Base-by-base conservation (phyloP, 1,284 basidiomycete genomes). In the Polyporus tsugae region DNA sequence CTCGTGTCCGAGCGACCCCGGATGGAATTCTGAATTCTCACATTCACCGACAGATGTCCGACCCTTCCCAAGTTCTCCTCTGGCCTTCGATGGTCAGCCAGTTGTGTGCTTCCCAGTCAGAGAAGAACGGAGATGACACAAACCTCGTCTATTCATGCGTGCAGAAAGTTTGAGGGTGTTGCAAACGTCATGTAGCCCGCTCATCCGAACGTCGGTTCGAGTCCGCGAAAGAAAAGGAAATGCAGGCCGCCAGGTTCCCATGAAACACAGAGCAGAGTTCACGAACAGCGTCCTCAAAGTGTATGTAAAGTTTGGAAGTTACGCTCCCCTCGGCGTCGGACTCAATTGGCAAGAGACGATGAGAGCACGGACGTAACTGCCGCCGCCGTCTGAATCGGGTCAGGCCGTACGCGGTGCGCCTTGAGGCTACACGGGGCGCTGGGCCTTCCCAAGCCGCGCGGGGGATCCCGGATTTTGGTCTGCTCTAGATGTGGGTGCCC, bases 401-500 rank as follows among this genome's bases (percentile, higher is more conserved):
- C 59, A 13, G 57, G 58, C 36, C 35, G 36, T n/a, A 29, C 59
- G n/a, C 36, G 62, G 52, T 36, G 52, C 52, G 25, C n/a, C 36
- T 39, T 53, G 49, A 35, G 35, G 52, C 55, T 33, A 15, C 35
- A 42, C 62, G 62, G 62, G 62, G 62, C 62, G 62, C 60, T 57
- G 62, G 52, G 29, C 38, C 22, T 41, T 39, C 49, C 35, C 39
- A 49, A 58, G 55, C 11, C 33, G 55, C 53, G 33, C 64, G 64
- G 59, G 52, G 36, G 60, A 57, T 55, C 52, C 52, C 49, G 60
- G 4, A 49, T 41, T 38, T 63, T 22, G 33, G 55, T 57, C 13
- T 44, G 36, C 46, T 36, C 63, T 58, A 53, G 49, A 65, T 60
- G 38, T 64, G 42, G 44, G 57, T 52, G 63, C 9, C 58, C n/a